Conservation (phyloP, 2,329 filamentous ascomycete genomes). For the Neocucurbitaria cava region DNA sequence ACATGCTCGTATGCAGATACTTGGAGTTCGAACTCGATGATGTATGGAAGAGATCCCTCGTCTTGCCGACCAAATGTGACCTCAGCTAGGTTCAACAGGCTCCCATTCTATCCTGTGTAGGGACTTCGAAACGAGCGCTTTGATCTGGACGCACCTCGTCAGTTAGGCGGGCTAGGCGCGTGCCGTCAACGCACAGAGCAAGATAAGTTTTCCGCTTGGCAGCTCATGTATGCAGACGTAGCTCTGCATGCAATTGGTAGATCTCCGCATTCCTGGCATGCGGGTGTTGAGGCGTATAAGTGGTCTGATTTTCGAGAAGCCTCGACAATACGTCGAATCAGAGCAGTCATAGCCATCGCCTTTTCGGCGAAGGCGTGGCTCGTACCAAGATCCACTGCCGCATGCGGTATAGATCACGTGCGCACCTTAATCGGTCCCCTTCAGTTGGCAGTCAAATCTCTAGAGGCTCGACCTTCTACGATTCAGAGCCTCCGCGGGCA, state of each 20-base stretch:
- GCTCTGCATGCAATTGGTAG: not conserved
- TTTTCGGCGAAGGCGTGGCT: not conserved
- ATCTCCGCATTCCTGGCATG: not conserved
- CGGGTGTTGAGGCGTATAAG: not conserved
- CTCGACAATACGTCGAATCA: not conserved
- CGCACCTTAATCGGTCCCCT: not conserved
- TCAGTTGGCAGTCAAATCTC: not conserved
- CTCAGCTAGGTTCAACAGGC: not conserved
- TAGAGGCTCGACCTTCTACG: not conserved
- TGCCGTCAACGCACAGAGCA: not conserved
- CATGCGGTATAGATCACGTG: not conserved
- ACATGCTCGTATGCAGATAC: not conserved
- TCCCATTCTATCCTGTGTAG: not conserved
- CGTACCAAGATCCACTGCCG: not conserved
- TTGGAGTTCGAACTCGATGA: not conserved
- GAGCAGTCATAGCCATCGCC: not conserved
- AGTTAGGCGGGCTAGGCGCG: not conserved
- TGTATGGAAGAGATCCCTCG: not conserved
- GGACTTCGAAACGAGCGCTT: not conserved
- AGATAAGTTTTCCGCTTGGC: not conserved
- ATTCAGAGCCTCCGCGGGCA: not conserved
- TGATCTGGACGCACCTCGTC: not conserved
- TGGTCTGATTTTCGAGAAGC: conserved; percentile 4
- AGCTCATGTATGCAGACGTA: not conserved
- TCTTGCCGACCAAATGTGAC: not conserved